These are phyloP conservation scores for Pythium brassicae DNA, from an alignment of 352 stramenopile species.

Conservation along the genomic window DNA sequence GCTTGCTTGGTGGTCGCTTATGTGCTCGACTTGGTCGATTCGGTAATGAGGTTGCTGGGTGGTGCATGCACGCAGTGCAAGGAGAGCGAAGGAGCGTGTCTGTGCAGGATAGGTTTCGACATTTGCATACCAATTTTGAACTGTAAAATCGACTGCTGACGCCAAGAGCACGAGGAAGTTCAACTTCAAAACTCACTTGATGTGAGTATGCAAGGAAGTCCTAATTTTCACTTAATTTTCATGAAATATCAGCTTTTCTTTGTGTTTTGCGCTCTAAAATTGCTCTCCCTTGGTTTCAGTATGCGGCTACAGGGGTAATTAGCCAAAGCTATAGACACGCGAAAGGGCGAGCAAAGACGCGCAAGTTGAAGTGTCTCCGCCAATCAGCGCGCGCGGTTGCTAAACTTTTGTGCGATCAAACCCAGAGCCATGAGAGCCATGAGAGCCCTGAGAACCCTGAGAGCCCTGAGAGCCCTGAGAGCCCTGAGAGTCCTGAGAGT, in stretches of 20 bases:
- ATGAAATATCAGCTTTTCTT: too few relatives aligned
- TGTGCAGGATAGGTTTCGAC: too few relatives aligned
- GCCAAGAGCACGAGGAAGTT: too few relatives aligned
- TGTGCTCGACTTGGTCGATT: constrained; percentile 7
- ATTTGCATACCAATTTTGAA: too few relatives aligned
- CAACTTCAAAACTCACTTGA: too few relatives aligned
- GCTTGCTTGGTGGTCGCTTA: not conserved
- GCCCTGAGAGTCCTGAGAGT: not conserved
- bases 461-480: not conserved
- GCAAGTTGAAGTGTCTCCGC: constrained; percentile 4
- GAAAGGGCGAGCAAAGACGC: not conserved
- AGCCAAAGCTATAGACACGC: not conserved
- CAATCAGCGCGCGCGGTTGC: constrained; percentile 3
- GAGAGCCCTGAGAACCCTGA: not conserved
- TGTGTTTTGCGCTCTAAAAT: too few relatives aligned
- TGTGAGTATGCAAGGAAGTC: too few relatives aligned
- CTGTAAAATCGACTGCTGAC: too few relatives aligned
- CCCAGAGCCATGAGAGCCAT: not conserved
- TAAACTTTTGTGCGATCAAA: not conserved
- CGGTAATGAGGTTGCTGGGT: not conserved
- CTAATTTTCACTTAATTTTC: not conserved
- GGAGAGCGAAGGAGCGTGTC: too few relatives aligned
- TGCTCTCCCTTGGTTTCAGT: not conserved
- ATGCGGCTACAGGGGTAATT: not conserved
- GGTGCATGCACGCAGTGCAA: too few relatives aligned